phyloP scores from a whole-genome alignment of 2,329 filamentous ascomycete species.

The Cladosporium phlei region DNA sequence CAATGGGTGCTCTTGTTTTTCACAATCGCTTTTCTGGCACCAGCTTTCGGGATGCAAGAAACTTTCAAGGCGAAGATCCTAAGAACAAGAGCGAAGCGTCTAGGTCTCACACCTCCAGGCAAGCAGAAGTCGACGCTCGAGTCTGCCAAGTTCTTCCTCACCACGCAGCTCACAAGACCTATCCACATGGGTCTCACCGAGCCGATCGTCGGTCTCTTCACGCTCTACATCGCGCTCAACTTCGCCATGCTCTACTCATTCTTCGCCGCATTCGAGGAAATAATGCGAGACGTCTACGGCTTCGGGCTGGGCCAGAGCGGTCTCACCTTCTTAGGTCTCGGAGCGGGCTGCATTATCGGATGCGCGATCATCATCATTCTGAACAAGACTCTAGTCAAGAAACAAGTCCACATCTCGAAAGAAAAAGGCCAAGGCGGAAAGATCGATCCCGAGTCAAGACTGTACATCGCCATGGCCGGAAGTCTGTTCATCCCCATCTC shows the following conservation, averaged over 20 bases:
- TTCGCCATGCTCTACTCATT: constrained; percentile 23
- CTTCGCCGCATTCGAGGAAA: constrained; percentile 23
- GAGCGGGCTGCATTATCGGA: constrained; percentile 18
- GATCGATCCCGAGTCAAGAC: constrained; percentile 13
- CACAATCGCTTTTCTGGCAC: constrained; percentile 21
- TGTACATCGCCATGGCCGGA: constrained; percentile 16
- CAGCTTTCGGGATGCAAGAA: constrained; percentile 39
- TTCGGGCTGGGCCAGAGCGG: constrained; percentile 19
- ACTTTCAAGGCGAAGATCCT: constrained; percentile 50
- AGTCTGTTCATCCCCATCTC: constrained; percentile 14
- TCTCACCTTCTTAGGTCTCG: constrained; percentile 25
- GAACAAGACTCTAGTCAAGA: constrained; percentile 4
- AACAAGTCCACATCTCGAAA: background rate
- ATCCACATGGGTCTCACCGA: constrained; percentile 28
- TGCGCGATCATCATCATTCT: constrained; percentile 4
- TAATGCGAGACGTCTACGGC: constrained; percentile 21
- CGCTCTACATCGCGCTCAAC: constrained; percentile 21
- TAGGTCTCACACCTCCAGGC: constrained; percentile 20
- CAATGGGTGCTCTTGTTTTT: constrained; percentile 31
- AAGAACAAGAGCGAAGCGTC: constrained; percentile 26
- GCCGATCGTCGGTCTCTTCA: constrained; percentile 27
- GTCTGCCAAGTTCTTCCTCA: constrained; percentile 23
- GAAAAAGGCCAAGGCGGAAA: constrained; percentile 12
- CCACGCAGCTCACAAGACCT: constrained; percentile 22
- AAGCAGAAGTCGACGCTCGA: constrained; percentile 19